Base-by-base conservation (phyloP, 306 rosid genomes). In the Psophocarpus tetragonolobus region DNA sequence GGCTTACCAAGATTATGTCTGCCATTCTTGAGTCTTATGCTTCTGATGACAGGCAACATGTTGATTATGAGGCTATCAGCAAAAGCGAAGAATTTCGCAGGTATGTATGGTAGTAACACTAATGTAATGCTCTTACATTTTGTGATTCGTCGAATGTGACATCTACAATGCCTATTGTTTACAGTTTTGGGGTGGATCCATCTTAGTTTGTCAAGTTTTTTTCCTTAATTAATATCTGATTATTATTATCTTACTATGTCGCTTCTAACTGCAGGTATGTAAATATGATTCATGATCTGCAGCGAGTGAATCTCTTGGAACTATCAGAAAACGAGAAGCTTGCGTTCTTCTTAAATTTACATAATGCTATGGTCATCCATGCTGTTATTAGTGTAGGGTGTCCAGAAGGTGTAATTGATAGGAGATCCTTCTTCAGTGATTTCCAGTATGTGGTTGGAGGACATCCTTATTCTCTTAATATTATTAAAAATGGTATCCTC, bases 331-430 rank as follows among this genome's bases (percentile, higher is more conserved):
- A 90, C 77, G 96, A 90, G 84, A 91, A 77, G 84, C 89, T 92
- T 58, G 91, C 99, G 10, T 87, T 92, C 85, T 96, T 92, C 88
- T 54, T 96, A 79, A 92, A 96, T 91, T 77, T 96, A 81, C 91
- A 92, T 82, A 96, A 96, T 84, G 99, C 97, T 29, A 96, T 92
- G 98, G 94, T 90, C 35, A 92, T 96, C 74, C 99, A 96, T 85
- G 97, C 92, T 4, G 67, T 91, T 23, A 90, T 87, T 35, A 86
- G 85, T 33, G 56, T 87, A 44, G 99, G 99, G 56, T 75, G 84
- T 50, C 94, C 96, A 12, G 91, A 91, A 80, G 88, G 93, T 63
- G 73, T 90, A 12, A 86, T 92, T 27, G 97, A 96, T 79, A 86
- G 97, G 81, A 92, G 90, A 85, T 87, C 88, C 64, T 93, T 96